Base-by-base conservation (phyloP, 2,329 filamentous ascomycete genomes). In the Neofusicoccum parvum region DNA sequence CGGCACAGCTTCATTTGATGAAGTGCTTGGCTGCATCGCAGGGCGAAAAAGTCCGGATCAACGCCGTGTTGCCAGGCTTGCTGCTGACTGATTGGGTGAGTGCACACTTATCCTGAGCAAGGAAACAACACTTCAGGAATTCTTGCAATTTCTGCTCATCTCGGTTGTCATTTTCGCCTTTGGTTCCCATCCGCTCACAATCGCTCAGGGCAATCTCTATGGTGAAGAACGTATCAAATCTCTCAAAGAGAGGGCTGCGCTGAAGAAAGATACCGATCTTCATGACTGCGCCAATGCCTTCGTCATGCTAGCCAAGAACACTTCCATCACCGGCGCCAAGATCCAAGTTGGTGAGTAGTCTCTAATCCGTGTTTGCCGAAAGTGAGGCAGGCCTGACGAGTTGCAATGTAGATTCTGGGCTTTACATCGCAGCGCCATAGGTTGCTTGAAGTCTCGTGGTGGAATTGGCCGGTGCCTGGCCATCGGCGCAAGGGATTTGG, bases 1-100 rank as follows among this genome's bases (percentile, higher is more conserved):
- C 64, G 2, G 64, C 64, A 17, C 64, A 83, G 62, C 71, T 89
- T 66, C 87, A 89, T 73, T 72, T 89, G 64, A 87, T 88, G 81
- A 86, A 86, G 69, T 86, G 85, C 68, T 75, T 89, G 37, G 87
- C 87, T 5, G 75, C 80, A 65, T 85, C 83, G 10, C 85, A 87
- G 69, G 86, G 86, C 0, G 75, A 79, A 2, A 88, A 88, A 72
- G 77, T 87, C 27, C 78, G 87, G 48, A 78, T 87, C 48, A 89
- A 89, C 75, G 85, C 86, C 37, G 82, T 89, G 1, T 74, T 86
- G 53, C 87, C 87, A 0, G 87, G 86, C 2, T 76, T 88, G 65
- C 72, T 89, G 67, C 77, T 87, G 70, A 89, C 87, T 6, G 89
- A 91, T 73, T 92, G 89, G 89, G 85, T 83, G 70, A 69, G 73